Percentiles rank a stretch among this genome's conserved stretches.
Conservation (phyloP, 306 rosid genomes). For the Malus sieversii region DNA sequence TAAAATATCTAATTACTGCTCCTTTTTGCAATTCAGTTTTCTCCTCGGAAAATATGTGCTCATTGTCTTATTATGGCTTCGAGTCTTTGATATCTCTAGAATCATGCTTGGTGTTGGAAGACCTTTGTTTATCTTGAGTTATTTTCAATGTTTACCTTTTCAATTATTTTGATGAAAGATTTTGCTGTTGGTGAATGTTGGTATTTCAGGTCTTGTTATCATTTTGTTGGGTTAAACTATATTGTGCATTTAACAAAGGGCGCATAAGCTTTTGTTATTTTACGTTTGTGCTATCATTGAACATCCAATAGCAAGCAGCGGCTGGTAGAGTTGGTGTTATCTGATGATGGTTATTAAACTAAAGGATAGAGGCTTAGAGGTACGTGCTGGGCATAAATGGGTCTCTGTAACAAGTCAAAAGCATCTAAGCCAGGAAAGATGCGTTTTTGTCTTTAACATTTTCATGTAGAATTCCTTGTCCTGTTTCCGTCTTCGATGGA, state of each 20-base stretch:
- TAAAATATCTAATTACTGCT: conserved; percentile 18
- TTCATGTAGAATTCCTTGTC: neutral
- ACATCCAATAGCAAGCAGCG: conserved; percentile 3
- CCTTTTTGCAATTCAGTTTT: conserved; percentile 13
- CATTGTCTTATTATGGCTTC: neutral
- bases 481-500: conserved; percentile 3
- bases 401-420: conserved; percentile 27
- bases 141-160: neutral
- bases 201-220: conserved; percentile 9
- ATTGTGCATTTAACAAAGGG: conserved; percentile 19
- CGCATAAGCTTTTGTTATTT: conserved; percentile 13
- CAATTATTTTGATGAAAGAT: conserved; percentile 9
- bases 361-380: conserved; percentile 32
- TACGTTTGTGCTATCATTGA: conserved; percentile 5
- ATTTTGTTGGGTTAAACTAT: conserved; percentile 7
- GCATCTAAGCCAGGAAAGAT: conserved; percentile 13
- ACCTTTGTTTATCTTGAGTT: conserved; percentile 1
- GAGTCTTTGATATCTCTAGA: conserved; percentile 14
- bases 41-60: conserved; percentile 13
- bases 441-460: neutral
- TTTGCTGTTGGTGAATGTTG: conserved; percentile 1
- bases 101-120: conserved; percentile 22
- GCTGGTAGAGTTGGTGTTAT: conserved; percentile 36
- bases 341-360: conserved; percentile 34
- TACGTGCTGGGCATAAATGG: conserved; percentile 33